phyloP scores from a whole-genome alignment of 768 basidiomycete species.

The Dendrothele bispora region DNA sequence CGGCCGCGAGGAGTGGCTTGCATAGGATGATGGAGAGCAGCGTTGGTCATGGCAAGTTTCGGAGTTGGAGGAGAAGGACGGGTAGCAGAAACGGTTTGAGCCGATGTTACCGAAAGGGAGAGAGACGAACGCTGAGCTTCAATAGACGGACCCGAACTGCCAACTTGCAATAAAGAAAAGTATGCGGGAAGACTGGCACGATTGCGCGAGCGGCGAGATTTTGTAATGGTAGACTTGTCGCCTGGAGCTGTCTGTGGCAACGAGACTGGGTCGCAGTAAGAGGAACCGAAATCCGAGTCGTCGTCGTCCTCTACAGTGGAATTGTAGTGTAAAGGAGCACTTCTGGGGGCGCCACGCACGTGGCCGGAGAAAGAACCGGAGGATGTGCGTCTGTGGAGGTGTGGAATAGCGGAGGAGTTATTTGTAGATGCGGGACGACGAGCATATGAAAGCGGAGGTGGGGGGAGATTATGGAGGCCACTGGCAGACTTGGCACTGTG shows the following conservation, averaged over 20 bases:
- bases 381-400: constrained; percentile 53
- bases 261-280: constrained; percentile 4
- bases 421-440: constrained; percentile 74
- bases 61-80: constrained; percentile 64
- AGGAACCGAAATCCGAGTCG: constrained; percentile 36
- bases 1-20: constrained; percentile 56
- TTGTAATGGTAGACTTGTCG: constrained; percentile 25
- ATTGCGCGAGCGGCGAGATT: constrained; percentile 54
- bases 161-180: constrained; percentile 69
- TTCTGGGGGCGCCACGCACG: constrained; percentile 40
- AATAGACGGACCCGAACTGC: constrained; percentile 25
- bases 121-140: constrained; percentile 33
- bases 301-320: constrained; percentile 47
- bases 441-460: constrained; percentile 57
- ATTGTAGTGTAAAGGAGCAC: constrained; percentile 40
- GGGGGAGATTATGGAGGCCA: constrained; percentile 31
- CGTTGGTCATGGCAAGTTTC: constrained; percentile 39
- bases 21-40: constrained; percentile 23
- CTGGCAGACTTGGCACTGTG: constrained; percentile 42
- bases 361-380: constrained; percentile 39
- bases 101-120: constrained; percentile 45
- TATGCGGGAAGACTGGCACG: constrained; percentile 75
- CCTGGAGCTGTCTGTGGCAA: constrained; percentile 11
- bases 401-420: constrained; percentile 59
- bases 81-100: constrained; percentile 40